A percentile compares a stretch with the other conserved stretches of the same genome.
Evolutionary conservation across 148 eudicot genomes (phyloP).

Genomic region (Chenopodium album): DNA sequence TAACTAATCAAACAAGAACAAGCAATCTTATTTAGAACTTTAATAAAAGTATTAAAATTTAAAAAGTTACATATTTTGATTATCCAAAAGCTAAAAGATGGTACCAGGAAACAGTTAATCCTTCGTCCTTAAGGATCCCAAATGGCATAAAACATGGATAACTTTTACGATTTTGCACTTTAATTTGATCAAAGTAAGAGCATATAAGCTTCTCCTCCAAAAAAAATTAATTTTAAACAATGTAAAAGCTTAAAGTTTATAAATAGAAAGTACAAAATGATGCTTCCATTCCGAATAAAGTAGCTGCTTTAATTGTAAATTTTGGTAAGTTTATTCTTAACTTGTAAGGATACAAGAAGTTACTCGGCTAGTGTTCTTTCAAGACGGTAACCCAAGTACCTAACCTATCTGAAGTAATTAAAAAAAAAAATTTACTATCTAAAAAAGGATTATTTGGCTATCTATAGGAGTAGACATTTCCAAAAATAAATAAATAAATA

Average conservation of each 20-base stretch:
- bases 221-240: too few relatives aligned
- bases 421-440: too few relatives aligned
- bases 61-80: neutral
- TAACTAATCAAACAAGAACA: slow-evolving; percentile 1
- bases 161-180: neutral
- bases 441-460: too few relatives aligned
- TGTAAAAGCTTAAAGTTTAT: slow-evolving; percentile 11
- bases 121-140: slow-evolving; percentile 31
- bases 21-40: neutral
- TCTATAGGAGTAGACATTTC: too few relatives aligned
- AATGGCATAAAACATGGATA: neutral
- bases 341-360: slow-evolving; percentile 27
- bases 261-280: slow-evolving; percentile 23
- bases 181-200: slow-evolving; percentile 5
- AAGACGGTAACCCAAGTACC: too few relatives aligned
- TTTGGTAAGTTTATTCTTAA: slow-evolving; percentile 24
- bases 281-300: neutral
- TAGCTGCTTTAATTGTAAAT: slow-evolving; percentile 4
- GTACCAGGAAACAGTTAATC: slow-evolving; percentile 15
- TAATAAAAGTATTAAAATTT: neutral
- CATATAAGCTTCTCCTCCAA: neutral
- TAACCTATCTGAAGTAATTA: too few relatives aligned
- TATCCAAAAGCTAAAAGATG: slow-evolving; percentile 3
- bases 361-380: too few relatives aligned
- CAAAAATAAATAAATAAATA: too few relatives aligned